Conservation (phyloP, 768 basidiomycete genomes). For the Phaffia australis region DNA sequence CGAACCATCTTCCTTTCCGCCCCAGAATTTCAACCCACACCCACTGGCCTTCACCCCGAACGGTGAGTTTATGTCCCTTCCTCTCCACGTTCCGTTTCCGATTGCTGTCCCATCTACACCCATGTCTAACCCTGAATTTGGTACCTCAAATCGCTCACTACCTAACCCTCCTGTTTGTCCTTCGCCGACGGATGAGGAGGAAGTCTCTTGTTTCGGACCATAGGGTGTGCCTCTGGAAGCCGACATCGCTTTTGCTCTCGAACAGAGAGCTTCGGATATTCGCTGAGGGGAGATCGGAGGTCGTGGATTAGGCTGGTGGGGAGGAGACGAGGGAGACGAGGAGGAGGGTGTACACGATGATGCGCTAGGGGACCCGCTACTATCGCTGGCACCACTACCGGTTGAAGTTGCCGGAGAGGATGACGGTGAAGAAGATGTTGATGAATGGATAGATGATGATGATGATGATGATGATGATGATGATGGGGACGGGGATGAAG, state of each 20-base stretch:
- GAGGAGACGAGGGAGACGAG: conserved; percentile 30
- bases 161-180: background rate
- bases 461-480: conserved; percentile 14
- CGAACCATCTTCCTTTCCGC: background rate
- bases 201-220: background rate
- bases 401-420: too few species aligned
- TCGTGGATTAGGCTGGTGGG: conserved; percentile 21
- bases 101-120: background rate
- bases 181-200: background rate
- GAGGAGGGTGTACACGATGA: conserved; percentile 4
- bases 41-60: background rate
- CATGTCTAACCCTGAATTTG: background rate
- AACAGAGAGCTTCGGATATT: conserved; percentile 36
- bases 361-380: too few species aligned
- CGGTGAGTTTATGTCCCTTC: too few species aligned
- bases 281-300: conserved; percentile 35
- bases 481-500: conserved; percentile 11
- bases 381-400: too few species aligned
- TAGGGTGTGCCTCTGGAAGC: background rate
- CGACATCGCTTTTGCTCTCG: conserved; percentile 29
- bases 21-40: background rate
- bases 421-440: conserved; percentile 20
- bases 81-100: background rate
- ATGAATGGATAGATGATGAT: conserved; percentile 30
- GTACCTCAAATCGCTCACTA: background rate